Evolutionary conservation across 116 monocot species (phyloP).

Genomic region (Phalaenopsis hybrid): DNA sequence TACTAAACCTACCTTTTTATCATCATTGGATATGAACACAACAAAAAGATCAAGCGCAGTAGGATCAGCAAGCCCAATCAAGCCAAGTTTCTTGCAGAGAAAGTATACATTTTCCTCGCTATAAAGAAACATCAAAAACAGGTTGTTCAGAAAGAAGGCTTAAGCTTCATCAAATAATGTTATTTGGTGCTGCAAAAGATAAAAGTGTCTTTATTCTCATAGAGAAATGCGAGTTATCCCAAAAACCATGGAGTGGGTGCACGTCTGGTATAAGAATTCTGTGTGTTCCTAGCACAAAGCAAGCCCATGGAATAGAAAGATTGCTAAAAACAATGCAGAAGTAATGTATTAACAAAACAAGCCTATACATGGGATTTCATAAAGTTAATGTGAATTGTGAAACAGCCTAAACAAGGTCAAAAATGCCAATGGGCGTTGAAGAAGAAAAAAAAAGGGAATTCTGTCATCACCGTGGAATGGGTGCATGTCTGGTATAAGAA

Average conservation of each 20-base stretch:
- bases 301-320: too few relatives aligned
- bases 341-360: neutral
- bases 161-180: neutral
- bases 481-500: neutral
- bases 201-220: neutral
- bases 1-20: conserved; percentile 47
- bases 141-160: neutral
- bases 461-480: neutral
- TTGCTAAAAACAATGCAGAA: too few relatives aligned
- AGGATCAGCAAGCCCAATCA: conserved; percentile 48
- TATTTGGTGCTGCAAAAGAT: neutral
- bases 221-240: neutral
- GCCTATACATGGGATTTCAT: too few relatives aligned
- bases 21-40: conserved; percentile 83
- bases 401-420: neutral
- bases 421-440: neutral
- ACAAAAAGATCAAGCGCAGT: conserved; percentile 68
- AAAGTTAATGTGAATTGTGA: too few relatives aligned
- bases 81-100: conserved; percentile 65
- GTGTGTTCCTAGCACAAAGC: too few relatives aligned
- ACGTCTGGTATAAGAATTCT: neutral
- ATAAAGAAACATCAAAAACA: conserved; percentile 9
- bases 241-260: neutral
- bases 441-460: neutral
- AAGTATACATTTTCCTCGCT: conserved; percentile 95